These are phyloP conservation scores for Populus trichocarpa DNA, from an alignment of 441 rosid genomes.

Conservation along the genomic window DNA sequence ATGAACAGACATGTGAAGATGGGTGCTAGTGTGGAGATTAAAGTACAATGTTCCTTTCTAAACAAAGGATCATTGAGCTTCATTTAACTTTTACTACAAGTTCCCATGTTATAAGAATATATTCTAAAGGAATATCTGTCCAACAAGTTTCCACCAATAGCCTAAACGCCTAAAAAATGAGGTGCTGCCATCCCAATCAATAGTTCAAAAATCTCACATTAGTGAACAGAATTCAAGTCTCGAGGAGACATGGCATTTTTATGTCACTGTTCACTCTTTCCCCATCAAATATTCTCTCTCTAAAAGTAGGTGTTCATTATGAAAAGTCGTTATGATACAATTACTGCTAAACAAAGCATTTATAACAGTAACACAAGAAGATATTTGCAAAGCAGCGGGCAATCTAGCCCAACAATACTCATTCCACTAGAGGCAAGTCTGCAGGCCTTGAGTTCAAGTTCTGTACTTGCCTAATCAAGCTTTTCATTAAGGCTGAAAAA, in stretches of 20 bases:
- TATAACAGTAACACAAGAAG: not conserved
- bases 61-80: not conserved
- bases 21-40: not conserved
- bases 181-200: not conserved
- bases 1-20: not conserved
- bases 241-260: not conserved
- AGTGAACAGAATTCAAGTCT: not conserved
- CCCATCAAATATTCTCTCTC: not conserved
- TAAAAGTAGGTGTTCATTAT: no score
- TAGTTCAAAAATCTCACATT: not conserved
- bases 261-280: not conserved
- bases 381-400: not conserved
- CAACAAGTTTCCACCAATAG: not conserved
- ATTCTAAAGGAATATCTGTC: no score
- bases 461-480: not conserved
- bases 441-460: not conserved
- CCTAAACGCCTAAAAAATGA: no score
- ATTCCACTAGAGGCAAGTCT: not conserved
- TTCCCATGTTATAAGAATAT: no score
- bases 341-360: not conserved
- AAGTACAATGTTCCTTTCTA: not conserved
- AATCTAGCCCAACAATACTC: no score
- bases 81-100: no score
- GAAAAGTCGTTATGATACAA: no score
- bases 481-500: not conserved